Base-by-base conservation (phyloP, 2,329 filamentous ascomycete species). In the Verticillium isaacii region DNA sequence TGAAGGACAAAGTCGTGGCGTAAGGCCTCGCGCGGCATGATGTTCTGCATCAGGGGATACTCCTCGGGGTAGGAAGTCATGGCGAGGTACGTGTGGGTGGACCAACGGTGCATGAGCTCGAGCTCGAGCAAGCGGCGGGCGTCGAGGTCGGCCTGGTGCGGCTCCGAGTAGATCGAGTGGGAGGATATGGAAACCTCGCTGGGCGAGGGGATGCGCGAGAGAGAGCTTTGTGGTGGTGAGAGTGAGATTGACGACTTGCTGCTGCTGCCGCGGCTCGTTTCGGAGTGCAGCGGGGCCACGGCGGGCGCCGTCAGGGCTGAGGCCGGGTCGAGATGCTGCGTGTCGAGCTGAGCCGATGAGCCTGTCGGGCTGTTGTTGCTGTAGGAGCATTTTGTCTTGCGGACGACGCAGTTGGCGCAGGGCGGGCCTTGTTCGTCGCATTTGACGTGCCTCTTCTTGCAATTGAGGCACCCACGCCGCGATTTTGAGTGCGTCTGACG, bases 91-190 rank as follows among this genome's bases (percentile, higher is more conserved):
- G 80, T 82, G 19, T 73, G 74, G 0, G 77, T 81, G 1, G 79
- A 76, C 74, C 78, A 84, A 32, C 78, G 78, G 64, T 83, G 80
- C 78, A 84, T 82, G 55, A 84, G 67, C 62, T 83, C 80, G 9
- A 84, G 72, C 61, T 82, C 80, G 29, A 78, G 67, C 17, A 72
- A 65, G 32, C 72, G 68, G 0, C 66, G 68, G 9, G 64, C 63
- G 57, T 66, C 66, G 37, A 45, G 1, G 14, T 61, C n/a, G 45
- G 19, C n/a, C 19, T 29, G 29, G 29, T 29, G 29, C 29, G 29
- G 29, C 29, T 29, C 29, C 29, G 29, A 29, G n/a, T 9, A 23
- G 19, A 19, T 19, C 2, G 45, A 23, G 3, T n/a, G 23, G 9
- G 45, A 52, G 5, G 45, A 52, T 3, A 52, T 5, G 45, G 45